A percentile compares a stretch with the other conserved stretches of the same genome.
Evolutionary conservation across 192 early-diverging fungal genomes (phyloP).

Genomic region (Thoreauomyces humboldtii): DNA sequence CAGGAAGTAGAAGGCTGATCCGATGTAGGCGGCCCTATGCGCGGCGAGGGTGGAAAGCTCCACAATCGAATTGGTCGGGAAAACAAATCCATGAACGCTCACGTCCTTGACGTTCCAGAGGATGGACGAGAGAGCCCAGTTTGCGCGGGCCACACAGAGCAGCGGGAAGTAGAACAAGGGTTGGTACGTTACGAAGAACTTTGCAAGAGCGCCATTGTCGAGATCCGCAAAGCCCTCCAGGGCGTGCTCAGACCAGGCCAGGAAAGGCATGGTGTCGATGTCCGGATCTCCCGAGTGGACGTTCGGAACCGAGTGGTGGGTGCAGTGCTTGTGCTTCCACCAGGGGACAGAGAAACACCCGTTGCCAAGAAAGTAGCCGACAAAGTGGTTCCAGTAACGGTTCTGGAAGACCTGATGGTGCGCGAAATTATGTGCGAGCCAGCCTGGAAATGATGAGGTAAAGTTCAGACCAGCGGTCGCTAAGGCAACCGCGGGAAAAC

Average conservation of each 20-base stretch:
- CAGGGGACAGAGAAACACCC: slow-evolving; percentile 71
- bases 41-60: slow-evolving; percentile 56
- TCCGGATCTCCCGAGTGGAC: slow-evolving; percentile 79
- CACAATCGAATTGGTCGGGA: slow-evolving; percentile 31
- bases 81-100: slow-evolving; percentile 45
- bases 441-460: slow-evolving; percentile 32
- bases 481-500: no score
- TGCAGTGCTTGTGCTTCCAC: slow-evolving; percentile 91
- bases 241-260: slow-evolving; percentile 71
- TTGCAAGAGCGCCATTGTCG: slow-evolving; percentile 42
- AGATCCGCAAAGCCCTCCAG: slow-evolving; percentile 53
- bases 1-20: slow-evolving; percentile 47
- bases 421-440: slow-evolving; percentile 79
- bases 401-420: slow-evolving; percentile 79
- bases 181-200: slow-evolving; percentile 64
- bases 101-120: slow-evolving; percentile 36
- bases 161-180: slow-evolving; percentile 66
- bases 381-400: slow-evolving; percentile 58
- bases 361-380: slow-evolving; percentile 70
- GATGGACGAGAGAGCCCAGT: slow-evolving; percentile 72
- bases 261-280: slow-evolving; percentile 76
- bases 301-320: slow-evolving; percentile 79
- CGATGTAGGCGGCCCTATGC: slow-evolving; percentile 72
- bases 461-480: no score
- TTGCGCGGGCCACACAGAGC: slow-evolving; percentile 68